Evolutionary conservation across 2,329 filamentous ascomycete species (phyloP), one percentile per base, ranked within the genome.

Genomic region (Colletotrichum theobromicola): DNA sequence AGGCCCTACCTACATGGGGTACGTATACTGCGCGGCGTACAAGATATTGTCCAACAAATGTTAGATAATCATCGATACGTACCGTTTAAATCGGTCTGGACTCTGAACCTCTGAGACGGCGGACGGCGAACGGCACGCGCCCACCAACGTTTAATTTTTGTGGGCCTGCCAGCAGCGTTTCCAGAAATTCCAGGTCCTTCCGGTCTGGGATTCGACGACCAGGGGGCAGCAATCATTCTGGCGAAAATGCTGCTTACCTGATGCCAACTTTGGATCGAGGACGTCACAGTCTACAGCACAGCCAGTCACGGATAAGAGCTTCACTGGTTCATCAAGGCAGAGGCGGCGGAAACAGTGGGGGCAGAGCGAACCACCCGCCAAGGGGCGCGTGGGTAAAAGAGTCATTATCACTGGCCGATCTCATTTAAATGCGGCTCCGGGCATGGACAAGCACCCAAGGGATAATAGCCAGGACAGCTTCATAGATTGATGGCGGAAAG

Each of bases 401-500:
- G 42, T 58, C 57, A 67, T 58, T 58, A 21, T 67, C 68, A 75
- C 62, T 72, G 68, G 72, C 57, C 35, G 37, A 58, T 72, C 55
- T 75, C 68, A 72, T 67, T 63, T 67, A 67, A 72, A 67, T 58
- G 42, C 68, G 72, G 68, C 72, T 72, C 53, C 46, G 15, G 67
- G 71, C 71, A 70, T 34, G 67, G 71, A 65, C 71, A 30, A 37
- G 71, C 71, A 34, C 65, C 12, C 42, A 35, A 65, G 37, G 12
- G 26, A 50, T 30, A 68, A 32, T 35, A 57, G 58, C 28, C 61
- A 70, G 65, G 50, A 69, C 66, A 13, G 67, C 67, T 37, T 46
- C 18, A 46, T 46, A 46, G 55, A 58, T 68, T 26, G 34, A 68
- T 50, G 26, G 18, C 30, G 30, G 58, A 34, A 62, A 16, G n/a